Conservation (phyloP, 768 basidiomycete genomes). For the Wakefieldia striispora region DNA sequence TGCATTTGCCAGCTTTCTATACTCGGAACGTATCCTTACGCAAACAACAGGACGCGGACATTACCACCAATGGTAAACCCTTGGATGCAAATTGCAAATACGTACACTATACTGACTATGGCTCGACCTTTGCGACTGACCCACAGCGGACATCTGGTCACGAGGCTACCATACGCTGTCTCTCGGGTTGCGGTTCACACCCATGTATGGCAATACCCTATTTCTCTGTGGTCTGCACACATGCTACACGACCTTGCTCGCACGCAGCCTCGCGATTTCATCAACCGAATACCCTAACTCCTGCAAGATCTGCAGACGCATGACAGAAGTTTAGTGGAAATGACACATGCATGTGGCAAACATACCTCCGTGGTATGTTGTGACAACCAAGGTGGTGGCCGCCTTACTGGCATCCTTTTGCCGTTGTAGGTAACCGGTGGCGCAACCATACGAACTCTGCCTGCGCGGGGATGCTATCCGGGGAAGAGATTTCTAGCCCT, state of each 20-base stretch:
- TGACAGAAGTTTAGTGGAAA: neutral
- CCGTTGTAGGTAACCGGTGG: conserved; percentile 85
- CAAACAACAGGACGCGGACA: conserved; percentile 6
- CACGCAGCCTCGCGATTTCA: conserved; percentile 44
- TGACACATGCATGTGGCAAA: conserved; percentile 3
- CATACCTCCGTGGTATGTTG: conserved; percentile 78
- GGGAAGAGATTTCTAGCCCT: conserved; percentile 11
- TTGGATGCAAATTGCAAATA: conserved; percentile 24
- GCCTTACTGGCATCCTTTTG: conserved; percentile 65
- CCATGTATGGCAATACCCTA: conserved; percentile 13
- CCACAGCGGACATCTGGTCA: conserved; percentile 30
- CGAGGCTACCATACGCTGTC: conserved; percentile 5
- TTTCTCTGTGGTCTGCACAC: conserved; percentile 16
- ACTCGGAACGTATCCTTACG: conserved; percentile 4
- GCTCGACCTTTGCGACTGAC: conserved; percentile 11
- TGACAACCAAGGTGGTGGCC: conserved; percentile 85
- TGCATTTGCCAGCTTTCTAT: conserved; percentile 24
- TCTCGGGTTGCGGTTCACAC: neutral
- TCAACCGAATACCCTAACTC: conserved; percentile 42
- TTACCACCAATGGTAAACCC: conserved; percentile 23
- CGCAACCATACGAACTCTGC: conserved; percentile 74
- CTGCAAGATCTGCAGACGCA: conserved; percentile 33
- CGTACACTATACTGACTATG: conserved; percentile 19
- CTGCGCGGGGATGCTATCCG: conserved; percentile 67
- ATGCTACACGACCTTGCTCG: conserved; percentile 39